Evolutionary conservation across 495 filamentous ascomycete genomes (phyloP), one percentile per base, ranked within the genome.

Genomic region (Penicillium silybi): DNA sequence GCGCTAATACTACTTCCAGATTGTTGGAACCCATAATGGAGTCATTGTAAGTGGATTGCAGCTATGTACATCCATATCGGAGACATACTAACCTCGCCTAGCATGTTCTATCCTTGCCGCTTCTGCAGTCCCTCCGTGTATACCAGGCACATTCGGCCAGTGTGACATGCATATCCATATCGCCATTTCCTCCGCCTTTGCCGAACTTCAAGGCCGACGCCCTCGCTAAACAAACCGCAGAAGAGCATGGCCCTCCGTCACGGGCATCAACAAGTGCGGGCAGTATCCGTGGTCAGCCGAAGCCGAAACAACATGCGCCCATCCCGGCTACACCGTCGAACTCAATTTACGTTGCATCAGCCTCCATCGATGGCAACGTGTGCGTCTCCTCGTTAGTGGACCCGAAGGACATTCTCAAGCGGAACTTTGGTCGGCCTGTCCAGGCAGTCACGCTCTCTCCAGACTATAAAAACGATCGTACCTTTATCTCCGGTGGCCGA

Each of bases 21-120:
- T 97, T 48, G 75, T 95, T 54, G 93, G 93, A 56, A 96, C 95
- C 4, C 93, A 98, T 68, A 97, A 96, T 71, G 93, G 93, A 57
- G 96, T 93, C 61, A 90, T 97, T 59, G 91, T 95, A 77, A 81
- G 88, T 75, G 37, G 29, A 47, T 25, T 46, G 43, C 20, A 46
- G 44, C 26, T 6, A n/a, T n/a, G 16, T 52, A 50, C 35, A 48
- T 16, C 22, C 16, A 19, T 10, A 22, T 39, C 6, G 15, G 26
- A 22, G 22, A 50, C 16, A 13, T 40, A 51, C 64, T 71, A 43
- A 70, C 57, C 50, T 59, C 19, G 56, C 43, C 8, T 44, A 95
- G 91, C 88, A 97, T 77, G 85, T 95, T 32, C 67, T 96, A 19
- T 86, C 88, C 32, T 61, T 97, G 16, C 92, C 95, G 7, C 78